A percentile compares a stretch with the other conserved stretches of the same genome.
phyloP scores from a whole-genome alignment of 2,329 filamentous ascomycete species.

The Cucurbitaria berberidis region DNA sequence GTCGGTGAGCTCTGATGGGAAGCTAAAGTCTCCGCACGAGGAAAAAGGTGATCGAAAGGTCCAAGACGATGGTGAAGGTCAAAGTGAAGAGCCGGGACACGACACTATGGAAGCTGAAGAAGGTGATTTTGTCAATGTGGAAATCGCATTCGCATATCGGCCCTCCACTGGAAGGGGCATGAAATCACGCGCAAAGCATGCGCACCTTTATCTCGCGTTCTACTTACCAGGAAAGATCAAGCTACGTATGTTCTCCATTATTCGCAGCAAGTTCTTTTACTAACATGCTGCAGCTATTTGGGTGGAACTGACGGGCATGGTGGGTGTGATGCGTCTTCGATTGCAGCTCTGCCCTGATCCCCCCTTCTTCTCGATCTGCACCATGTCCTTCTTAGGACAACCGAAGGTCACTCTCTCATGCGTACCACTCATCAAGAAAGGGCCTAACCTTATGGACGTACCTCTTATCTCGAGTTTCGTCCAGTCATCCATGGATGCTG shows the following conservation, averaged over 20 bases:
- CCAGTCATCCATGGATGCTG: constrained; percentile 74
- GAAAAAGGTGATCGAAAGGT: constrained; percentile 60
- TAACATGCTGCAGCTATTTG: constrained; percentile 63
- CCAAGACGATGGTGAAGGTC: constrained; percentile 51
- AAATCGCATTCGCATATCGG: constrained; percentile 76
- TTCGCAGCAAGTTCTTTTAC: background rate
- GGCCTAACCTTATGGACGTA: constrained; percentile 75
- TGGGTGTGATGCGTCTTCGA: constrained; percentile 72
- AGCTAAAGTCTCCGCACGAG: constrained; percentile 57
- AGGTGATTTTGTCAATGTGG: constrained; percentile 78
- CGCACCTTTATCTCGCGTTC: constrained; percentile 74
- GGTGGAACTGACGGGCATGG: constrained; percentile 74
- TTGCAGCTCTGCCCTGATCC: constrained; percentile 77
- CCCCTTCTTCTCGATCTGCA: constrained; percentile 77
- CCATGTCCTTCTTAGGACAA: constrained; percentile 75
- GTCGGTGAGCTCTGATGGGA: constrained; percentile 65
- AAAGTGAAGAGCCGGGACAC: constrained; percentile 42
- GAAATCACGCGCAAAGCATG: constrained; percentile 70
- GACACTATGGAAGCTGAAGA: constrained; percentile 72
- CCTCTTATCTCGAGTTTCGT: constrained; percentile 78
- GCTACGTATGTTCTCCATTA: constrained; percentile 49
- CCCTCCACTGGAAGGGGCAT: constrained; percentile 67
- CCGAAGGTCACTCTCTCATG: constrained; percentile 75
- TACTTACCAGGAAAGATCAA: constrained; percentile 66
- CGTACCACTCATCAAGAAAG: constrained; percentile 71